These are phyloP conservation scores for Sphaerulina vaccinii DNA, from an alignment of 2,329 filamentous ascomycete genomes.

Conservation along the genomic window DNA sequence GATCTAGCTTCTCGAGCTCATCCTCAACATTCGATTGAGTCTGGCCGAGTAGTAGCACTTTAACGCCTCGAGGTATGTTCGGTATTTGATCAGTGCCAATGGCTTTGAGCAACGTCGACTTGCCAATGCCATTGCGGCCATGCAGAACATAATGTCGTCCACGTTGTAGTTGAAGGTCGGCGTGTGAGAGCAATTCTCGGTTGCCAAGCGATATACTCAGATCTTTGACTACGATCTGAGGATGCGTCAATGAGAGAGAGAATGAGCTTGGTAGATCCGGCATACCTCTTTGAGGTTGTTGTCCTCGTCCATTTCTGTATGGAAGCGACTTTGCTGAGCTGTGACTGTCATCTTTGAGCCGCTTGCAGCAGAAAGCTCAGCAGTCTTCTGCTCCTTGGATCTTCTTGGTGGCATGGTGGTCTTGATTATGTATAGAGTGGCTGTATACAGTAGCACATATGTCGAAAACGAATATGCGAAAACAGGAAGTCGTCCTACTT, in stretches of 20 bases:
- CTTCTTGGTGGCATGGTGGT: slow-evolving; percentile 5
- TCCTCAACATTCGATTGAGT: slow-evolving; percentile 45
- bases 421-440: neutral
- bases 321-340: slow-evolving; percentile 28
- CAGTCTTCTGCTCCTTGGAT: slow-evolving; percentile 11
- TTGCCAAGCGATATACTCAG: slow-evolving; percentile 64
- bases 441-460: no score
- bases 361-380: neutral
- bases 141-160: slow-evolving; percentile 74
- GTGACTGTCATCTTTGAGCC: slow-evolving; percentile 20
- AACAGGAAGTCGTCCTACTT: neutral
- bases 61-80: slow-evolving; percentile 65
- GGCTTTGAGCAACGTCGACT: slow-evolving; percentile 74
- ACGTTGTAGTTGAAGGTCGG: slow-evolving; percentile 68
- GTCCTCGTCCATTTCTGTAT: slow-evolving; percentile 27
- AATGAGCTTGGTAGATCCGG: neutral
- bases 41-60: slow-evolving; percentile 69
- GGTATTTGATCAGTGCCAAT: slow-evolving; percentile 77
- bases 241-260: neutral
- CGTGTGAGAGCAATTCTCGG: slow-evolving; percentile 66
- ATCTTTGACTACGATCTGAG: slow-evolving; percentile 58
- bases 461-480: no score
- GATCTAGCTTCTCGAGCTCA: slow-evolving; percentile 6
- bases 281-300: slow-evolving; percentile 27
- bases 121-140: slow-evolving; percentile 78